phyloP scores from a whole-genome alignment of 768 basidiomycete genomes.

The Pulveroboletus sp. region DNA sequence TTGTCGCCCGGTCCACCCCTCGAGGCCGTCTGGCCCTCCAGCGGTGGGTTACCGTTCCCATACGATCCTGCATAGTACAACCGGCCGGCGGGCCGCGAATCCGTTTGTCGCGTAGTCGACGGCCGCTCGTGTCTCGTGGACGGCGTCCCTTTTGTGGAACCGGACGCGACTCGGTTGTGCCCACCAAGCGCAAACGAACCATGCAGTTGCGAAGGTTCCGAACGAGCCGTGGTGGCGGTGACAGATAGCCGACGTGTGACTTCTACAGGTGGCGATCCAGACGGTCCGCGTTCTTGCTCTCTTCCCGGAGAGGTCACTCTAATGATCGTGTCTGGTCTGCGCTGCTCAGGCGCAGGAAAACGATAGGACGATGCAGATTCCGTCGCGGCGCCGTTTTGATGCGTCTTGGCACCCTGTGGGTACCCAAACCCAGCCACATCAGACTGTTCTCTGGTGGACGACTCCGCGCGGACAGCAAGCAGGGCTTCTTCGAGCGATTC shows the following conservation, averaged over 20 bases:
- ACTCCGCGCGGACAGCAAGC: slow-evolving; percentile 25
- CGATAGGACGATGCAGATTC: slow-evolving; percentile 41
- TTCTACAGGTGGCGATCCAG: slow-evolving; percentile 48
- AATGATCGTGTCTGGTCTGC: slow-evolving; percentile 33
- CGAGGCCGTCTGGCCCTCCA: slow-evolving; percentile 3
- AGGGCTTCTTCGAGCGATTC: slow-evolving; percentile 62
- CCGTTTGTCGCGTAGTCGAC: slow-evolving; percentile 15
- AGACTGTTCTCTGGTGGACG: slow-evolving; percentile 14
- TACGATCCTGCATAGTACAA: slow-evolving; percentile 22
- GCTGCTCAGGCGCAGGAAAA: slow-evolving; percentile 42
- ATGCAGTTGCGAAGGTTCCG: slow-evolving; percentile 37
- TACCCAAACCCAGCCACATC: slow-evolving; percentile 13
- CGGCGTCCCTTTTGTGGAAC: slow-evolving; percentile 20
- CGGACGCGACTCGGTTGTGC: slow-evolving; percentile 18
- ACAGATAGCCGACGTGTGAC: slow-evolving; percentile 45
- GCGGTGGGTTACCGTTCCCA: slow-evolving; percentile 10
- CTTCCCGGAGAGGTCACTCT: slow-evolving; percentile 41
- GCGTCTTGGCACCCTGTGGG: slow-evolving; percentile 23
- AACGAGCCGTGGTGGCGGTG: slow-evolving; percentile 38
- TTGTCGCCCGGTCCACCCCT: slow-evolving; percentile 25
- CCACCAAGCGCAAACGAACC: slow-evolving; percentile 16
- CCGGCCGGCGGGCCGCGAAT: slow-evolving; percentile 19
- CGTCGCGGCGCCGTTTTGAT: slow-evolving; percentile 37
- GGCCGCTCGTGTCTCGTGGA: slow-evolving; percentile 22
- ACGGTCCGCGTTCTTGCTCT: slow-evolving; percentile 36